phyloP scores from a whole-genome alignment of 2,329 filamentous ascomycete genomes.

The Chaetomiaceae sp. region DNA sequence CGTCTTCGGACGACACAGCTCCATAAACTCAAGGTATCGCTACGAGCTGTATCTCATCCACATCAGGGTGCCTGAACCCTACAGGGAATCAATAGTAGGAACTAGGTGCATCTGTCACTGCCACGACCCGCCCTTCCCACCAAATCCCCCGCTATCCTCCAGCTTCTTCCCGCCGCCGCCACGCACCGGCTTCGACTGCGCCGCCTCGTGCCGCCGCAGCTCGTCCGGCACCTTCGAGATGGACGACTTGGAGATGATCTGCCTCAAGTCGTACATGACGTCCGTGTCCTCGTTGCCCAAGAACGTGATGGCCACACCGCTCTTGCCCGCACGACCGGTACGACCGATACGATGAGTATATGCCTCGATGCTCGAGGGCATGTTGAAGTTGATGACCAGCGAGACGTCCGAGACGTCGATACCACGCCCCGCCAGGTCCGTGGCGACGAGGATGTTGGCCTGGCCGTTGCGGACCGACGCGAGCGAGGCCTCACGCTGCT shows the following conservation, averaged over 20 bases:
- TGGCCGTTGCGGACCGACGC: constrained; percentile 74
- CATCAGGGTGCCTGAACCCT: too few species aligned
- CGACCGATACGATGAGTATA: constrained; percentile 97
- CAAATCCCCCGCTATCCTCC: constrained; percentile 28
- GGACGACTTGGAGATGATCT: constrained; percentile 88
- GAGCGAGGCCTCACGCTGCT: constrained; percentile 91
- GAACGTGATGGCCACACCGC: constrained; percentile 93
- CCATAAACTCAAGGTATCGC: too few species aligned
- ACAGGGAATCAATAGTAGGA: too few species aligned
- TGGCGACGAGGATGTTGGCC: constrained; percentile 87
- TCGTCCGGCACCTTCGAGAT: constrained; percentile 91
- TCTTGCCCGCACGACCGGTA: constrained; percentile 96
- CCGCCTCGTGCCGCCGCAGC: constrained; percentile 64
- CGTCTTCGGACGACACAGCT: too few species aligned
- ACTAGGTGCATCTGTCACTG: background rate
- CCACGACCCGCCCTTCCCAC: constrained; percentile 26
- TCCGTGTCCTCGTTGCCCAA: constrained; percentile 85
- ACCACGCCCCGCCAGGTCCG: constrained; percentile 92
- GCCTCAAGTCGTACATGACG: constrained; percentile 88
- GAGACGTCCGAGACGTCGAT: constrained; percentile 94
- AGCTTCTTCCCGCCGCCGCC: constrained; percentile 30
- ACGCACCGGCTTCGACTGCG: constrained; percentile 25
- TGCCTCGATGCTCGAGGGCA: constrained; percentile 86
- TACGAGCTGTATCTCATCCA: too few species aligned
- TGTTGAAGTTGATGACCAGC: constrained; percentile 98